A percentile compares a stretch with the other conserved stretches of the same genome.
phyloP scores from a whole-genome alignment of 1,139 yeast genomes.

The Hansenula lynferdii region DNA sequence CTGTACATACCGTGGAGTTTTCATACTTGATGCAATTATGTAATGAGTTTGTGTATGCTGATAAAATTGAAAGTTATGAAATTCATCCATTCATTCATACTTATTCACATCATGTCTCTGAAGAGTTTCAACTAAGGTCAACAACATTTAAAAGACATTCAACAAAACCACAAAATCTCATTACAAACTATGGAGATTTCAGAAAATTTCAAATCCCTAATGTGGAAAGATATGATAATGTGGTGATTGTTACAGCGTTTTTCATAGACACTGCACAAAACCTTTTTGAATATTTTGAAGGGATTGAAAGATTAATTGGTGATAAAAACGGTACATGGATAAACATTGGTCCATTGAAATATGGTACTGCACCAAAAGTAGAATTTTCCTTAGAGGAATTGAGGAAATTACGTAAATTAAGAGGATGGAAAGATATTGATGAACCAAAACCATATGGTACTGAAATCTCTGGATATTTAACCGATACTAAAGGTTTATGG shows the following conservation, averaged over 20 bases:
- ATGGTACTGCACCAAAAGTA: conserved; percentile 80
- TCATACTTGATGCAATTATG: conserved; percentile 67
- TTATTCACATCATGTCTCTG: conserved; percentile 59
- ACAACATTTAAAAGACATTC: conserved; percentile 32
- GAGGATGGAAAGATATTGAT: conserved; percentile 63
- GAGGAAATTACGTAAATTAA: conserved; percentile 36
- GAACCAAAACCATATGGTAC: conserved; percentile 25
- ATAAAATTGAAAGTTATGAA: conserved; percentile 7
- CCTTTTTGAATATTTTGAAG: conserved; percentile 62
- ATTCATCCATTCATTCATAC: conserved; percentile 68
- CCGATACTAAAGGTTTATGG: conserved; percentile 64
- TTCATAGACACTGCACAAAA: conserved; percentile 89
- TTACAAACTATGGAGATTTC: conserved; percentile 62
- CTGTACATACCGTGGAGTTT: conserved; percentile 67
- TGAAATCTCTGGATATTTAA: conserved; percentile 47
- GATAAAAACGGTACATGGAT: conserved; percentile 59
- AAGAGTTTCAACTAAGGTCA: conserved; percentile 49
- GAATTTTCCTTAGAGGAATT: conserved; percentile 70
- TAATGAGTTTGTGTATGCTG: conserved; percentile 47
- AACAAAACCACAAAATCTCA: conserved; percentile 41
- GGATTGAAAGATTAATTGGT: conserved; percentile 47
- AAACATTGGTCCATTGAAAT: conserved; percentile 81
- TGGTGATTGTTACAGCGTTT: conserved; percentile 65
- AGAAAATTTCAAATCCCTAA: conserved; percentile 37
- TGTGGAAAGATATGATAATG: conserved; percentile 34